Evolutionary conservation across 2,329 filamentous ascomycete species (phyloP).

Genomic region (Lasiodiplodia gonubiensis): DNA sequence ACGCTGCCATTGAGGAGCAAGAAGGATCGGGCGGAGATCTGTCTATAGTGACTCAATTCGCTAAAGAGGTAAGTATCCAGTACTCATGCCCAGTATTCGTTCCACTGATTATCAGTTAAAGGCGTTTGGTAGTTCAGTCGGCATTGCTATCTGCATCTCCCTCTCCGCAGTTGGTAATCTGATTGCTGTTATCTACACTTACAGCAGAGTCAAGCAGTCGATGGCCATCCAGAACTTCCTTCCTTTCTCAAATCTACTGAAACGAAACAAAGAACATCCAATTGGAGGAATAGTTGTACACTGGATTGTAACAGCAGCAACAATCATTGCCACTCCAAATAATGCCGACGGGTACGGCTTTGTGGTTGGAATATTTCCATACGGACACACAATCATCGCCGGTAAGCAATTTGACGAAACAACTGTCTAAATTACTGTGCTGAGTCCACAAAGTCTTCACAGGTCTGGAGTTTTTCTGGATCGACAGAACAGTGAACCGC

Average conservation of each 20-base stretch:
- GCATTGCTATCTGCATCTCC: conserved; percentile 30
- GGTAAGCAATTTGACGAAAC: not conserved
- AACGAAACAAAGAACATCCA: conserved; percentile 19
- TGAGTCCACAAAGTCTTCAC: no score
- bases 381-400: conserved; percentile 29
- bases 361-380: conserved; percentile 29
- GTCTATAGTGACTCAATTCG: not conserved
- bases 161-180: conserved; percentile 30
- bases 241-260: conserved; percentile 28
- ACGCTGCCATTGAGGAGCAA: no score
- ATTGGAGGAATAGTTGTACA: conserved; percentile 10
- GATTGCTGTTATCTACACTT: conserved; percentile 29
- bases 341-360: conserved; percentile 30
- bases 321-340: conserved; percentile 22
- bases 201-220: conserved; percentile 29
- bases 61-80: not conserved
- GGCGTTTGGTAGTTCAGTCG: not conserved
- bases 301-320: conserved; percentile 26
- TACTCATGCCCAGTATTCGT: no score
- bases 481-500: no score
- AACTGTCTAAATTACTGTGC: no score
- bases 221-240: conserved; percentile 30
- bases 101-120: no score
- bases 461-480: no score
- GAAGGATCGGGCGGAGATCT: not conserved